Percentiles rank a stretch among this genome's conserved stretches.
Conservation (phyloP, 2,329 filamentous ascomycete genomes). For the Pseudocercospora macadamiae region DNA sequence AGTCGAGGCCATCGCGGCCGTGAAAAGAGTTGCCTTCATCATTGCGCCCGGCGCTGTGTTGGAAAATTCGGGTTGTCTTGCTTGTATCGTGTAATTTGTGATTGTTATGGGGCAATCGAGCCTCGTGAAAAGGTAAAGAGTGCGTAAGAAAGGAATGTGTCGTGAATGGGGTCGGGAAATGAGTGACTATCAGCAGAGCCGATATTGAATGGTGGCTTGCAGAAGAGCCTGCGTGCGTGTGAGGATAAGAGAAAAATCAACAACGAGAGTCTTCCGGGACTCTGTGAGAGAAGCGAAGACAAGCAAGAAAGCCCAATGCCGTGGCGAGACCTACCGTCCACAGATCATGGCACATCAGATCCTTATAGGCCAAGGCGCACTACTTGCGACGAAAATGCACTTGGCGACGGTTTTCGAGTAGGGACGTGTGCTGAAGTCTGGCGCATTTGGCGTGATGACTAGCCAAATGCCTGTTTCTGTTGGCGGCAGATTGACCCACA, state of each 20-base stretch:
- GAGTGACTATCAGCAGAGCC: conserved; percentile 7
- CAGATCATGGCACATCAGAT: conserved; percentile 4
- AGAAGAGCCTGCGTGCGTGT: conserved; percentile 3
- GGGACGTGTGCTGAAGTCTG: conserved; percentile 9
- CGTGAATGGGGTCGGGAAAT: conserved; percentile 4
- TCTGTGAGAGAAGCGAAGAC: conserved; percentile 14
- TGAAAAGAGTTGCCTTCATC: conserved; percentile 12
- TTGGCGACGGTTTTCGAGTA: conserved; percentile 17
- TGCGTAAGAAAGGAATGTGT: conserved; percentile 1
- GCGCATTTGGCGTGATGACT: conserved; percentile 5
- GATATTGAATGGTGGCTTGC: conserved; percentile 5
- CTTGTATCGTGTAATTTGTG: background rate
- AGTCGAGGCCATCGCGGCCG: conserved; percentile 23
- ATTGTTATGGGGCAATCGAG: background rate
- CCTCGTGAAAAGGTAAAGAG: background rate
- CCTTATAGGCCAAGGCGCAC: conserved; percentile 22
- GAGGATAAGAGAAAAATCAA: conserved; percentile 4
- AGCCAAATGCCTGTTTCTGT: conserved; percentile 7
- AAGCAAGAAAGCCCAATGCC: conserved; percentile 18
- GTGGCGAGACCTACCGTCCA: conserved; percentile 5
- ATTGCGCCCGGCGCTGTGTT: conserved; percentile 9
- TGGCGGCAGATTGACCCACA: conserved; percentile 6
- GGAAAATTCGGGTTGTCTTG: background rate
- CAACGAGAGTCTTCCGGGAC: conserved; percentile 15
- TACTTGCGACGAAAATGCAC: conserved; percentile 3